Evolutionary conservation across 768 basidiomycete genomes (phyloP).

Genomic region (Vararia minispora): DNA sequence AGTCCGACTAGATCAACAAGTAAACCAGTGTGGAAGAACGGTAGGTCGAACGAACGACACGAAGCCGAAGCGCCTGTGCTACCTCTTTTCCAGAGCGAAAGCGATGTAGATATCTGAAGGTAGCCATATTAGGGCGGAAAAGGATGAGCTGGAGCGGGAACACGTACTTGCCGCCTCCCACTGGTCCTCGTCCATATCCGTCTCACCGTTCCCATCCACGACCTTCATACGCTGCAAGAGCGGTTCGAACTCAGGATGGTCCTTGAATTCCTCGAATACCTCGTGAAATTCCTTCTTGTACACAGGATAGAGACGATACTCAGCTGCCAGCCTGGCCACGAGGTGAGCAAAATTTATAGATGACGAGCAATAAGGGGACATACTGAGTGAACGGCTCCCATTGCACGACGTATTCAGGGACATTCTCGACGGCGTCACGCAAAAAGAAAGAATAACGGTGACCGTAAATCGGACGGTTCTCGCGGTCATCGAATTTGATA

Average conservation of each 20-base stretch:
- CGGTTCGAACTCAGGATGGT: constrained; percentile 70
- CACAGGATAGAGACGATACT: constrained; percentile 61
- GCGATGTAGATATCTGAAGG: constrained; percentile 81
- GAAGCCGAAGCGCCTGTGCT: no score
- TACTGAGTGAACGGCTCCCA: constrained; percentile 90
- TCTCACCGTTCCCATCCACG: constrained; percentile 74
- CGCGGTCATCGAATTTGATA: constrained; percentile 73
- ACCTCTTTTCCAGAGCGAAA: constrained; percentile 78
- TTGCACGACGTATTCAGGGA: constrained; percentile 93
- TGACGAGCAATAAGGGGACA: constrained; percentile 17
- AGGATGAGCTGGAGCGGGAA: constrained; percentile 1
- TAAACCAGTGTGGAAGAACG: no score
- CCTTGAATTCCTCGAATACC: constrained; percentile 72
- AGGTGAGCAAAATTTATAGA: constrained; percentile 7
- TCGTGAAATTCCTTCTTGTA: constrained; percentile 90
- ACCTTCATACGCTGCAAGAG: constrained; percentile 89
- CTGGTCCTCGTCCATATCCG: constrained; percentile 88
- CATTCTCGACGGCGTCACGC: constrained; percentile 90
- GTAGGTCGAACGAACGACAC: no score
- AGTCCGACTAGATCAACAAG: no score
- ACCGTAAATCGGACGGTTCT: constrained; percentile 58
- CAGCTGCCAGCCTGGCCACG: constrained; percentile 57
- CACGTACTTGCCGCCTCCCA: constrained; percentile 98
- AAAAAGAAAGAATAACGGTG: constrained; percentile 94
- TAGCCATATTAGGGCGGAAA: constrained; percentile 4